These are phyloP conservation scores for Salix udensis DNA, from an alignment of 345 rosid genomes.

Conservation along the genomic window DNA sequence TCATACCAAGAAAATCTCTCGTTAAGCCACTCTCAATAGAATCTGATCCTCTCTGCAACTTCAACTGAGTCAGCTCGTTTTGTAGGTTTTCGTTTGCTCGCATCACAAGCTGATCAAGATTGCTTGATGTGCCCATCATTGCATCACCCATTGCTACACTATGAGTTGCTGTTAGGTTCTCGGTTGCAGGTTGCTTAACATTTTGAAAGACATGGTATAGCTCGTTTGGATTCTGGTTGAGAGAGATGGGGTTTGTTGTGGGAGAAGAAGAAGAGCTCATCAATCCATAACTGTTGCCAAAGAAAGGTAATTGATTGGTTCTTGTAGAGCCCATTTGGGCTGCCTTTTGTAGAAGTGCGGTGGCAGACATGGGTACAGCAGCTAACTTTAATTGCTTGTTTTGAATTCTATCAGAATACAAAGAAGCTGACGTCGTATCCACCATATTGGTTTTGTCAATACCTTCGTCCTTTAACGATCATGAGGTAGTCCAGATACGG, in stretches of 20 bases:
- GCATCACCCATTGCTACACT: conserved; percentile 13
- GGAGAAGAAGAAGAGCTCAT: conserved; percentile 46
- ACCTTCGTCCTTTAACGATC: conserved; percentile 35
- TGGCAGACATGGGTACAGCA: conserved; percentile 69
- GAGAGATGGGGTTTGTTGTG: conserved; percentile 18
- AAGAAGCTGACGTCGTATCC: conserved; percentile 21
- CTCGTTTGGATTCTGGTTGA: conserved; percentile 25
- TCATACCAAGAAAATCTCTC: conserved; percentile 77
- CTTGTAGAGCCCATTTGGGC: conserved; percentile 93
- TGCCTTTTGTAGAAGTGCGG: conserved; percentile 88
- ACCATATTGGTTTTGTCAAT: conserved; percentile 22
- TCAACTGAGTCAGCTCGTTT: conserved; percentile 22
- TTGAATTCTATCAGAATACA: conserved; percentile 36
- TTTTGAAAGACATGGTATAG: conserved; percentile 29
- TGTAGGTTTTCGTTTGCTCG: conserved; percentile 25
- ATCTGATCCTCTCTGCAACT: conserved; percentile 31
- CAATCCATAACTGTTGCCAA: conserved; percentile 38
- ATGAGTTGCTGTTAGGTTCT: conserved; percentile 5
- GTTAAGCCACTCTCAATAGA: conserved; percentile 48
- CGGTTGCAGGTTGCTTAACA: conserved; percentile 24
- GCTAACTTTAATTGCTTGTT: conserved; percentile 37
- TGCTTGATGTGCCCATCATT: conserved; percentile 18
- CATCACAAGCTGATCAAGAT: conserved; percentile 33
- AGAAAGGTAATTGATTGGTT: conserved; percentile 49
- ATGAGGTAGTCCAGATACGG: conserved; percentile 46